Evolutionary conservation across 1,284 basidiomycete species (phyloP), one percentile per base, ranked within the genome.

Genomic region (Ceratobasidium sp.): DNA sequence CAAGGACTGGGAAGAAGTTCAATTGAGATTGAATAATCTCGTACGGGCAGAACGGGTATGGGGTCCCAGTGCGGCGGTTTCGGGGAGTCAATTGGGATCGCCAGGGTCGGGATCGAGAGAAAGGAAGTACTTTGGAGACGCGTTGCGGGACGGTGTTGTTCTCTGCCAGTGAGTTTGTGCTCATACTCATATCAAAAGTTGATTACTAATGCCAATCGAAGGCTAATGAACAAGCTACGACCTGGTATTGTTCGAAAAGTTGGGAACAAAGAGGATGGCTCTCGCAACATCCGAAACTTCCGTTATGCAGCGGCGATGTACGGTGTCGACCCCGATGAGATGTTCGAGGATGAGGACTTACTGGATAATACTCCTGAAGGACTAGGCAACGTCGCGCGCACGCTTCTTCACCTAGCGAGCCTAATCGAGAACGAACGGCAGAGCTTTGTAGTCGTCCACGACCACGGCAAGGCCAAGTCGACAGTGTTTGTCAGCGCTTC

Each of bases 131-230:
- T 96, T 96, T 82, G 88, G 88, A 64, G 93, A 94, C 77, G 91
- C 93, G 0, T 83, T 96, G 79, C 86, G 90, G 81, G 95, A 97
- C 86, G 95, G 95, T 1, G 93, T 92, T 83, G 89, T 96, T 40
- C 88, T 97, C 28, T 96, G 94, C 90, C 92, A 94, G 95, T 96
- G 83, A 86, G 92, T 91, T 73, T 70, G 13, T 62, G 7, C 65
- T 77, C 61, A 50, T 40, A 42, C 15, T 26, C 38, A 20, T 48
- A 42, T 42, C 26, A 44, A 44, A 26, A n/a, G 1, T 46, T 28
- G 46, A 26, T 67, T 52, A 75, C 54, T 42, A 44, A 50, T 71
- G 1, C 65, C 23, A 13, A 56, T 66, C 78, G n/a, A 82, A 94
- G 93, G 81, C 86, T 93, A 77, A 87, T 93, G 86, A 94, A 94